Evolutionary conservation across 306 rosid genomes (phyloP), one percentile per base, ranked within the genome.

Genomic region (Cyclanthera cordifolia): DNA sequence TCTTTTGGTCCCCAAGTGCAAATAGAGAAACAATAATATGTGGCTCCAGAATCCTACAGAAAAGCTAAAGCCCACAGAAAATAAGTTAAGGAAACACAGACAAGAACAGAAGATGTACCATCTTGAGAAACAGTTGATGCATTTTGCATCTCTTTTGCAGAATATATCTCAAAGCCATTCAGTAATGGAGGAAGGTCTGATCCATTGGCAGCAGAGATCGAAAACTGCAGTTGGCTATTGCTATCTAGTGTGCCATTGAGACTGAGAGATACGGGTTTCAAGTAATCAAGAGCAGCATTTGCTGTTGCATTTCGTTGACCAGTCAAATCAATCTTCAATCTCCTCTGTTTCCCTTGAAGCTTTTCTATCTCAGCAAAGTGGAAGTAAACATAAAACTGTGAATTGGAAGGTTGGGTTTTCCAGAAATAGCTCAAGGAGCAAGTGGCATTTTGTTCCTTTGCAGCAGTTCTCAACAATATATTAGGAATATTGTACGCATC

Each of bases 361-460:
- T 59, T 13, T 12, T 67, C 23, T 27, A 59, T 58, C 45, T 73
- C 81, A 73, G 56, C 45, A 59, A 78, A 78, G 72, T 78, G 81
- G 65, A 78, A 78, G 67, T 59, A 73, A 50, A 78, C 47, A 30
- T 19, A 68, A 60, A 57, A 45, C 41, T 14, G 46, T 4, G 66
- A 27, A 43, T 47, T 54, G 7, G 46, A 56, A 55, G 4, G 27
- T 43, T 21, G 53, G 6, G n/a, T 6, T 16, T 13, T 55, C 77
- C 8, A 69, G 25, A 27, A 12, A 6, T 47, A 50, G 46, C 52
- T 20, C 7, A 76, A 71, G 52, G 67, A 68, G 41, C 63, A 16
- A 0, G 0, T 25, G 80, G 67, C 28, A 72, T 72, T 72, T 2
- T 41, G 68, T 72, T 72, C 75, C 51, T 13, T 25, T 8, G 25